A percentile compares a stretch with the other conserved stretches of the same genome.
These are phyloP conservation scores for Colletotrichum shisoi DNA, from an alignment of 2,329 filamentous ascomycete genomes.

Conservation along the genomic window DNA sequence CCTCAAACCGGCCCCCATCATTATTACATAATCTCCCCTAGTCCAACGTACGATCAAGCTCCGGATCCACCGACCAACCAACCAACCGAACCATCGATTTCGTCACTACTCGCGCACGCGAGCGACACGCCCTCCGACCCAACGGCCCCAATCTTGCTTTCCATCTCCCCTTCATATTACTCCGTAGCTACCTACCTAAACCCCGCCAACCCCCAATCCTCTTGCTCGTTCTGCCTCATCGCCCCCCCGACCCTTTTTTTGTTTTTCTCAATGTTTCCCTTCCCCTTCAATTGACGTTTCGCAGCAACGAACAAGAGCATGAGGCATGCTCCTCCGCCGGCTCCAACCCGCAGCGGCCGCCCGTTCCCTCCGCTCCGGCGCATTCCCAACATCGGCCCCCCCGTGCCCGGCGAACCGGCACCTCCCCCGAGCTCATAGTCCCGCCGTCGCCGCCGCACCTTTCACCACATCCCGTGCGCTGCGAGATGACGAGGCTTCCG, in stretches of 20 bases:
- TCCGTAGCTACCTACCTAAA: neutral
- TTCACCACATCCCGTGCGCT: slow-evolving; percentile 47
- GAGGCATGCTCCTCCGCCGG: slow-evolving; percentile 68
- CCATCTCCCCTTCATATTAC: no score
- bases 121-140: slow-evolving; percentile 22
- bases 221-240: neutral
- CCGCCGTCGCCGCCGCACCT: slow-evolving; percentile 5
- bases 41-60: slow-evolving; percentile 5
- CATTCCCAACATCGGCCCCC: slow-evolving; percentile 1
- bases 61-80: slow-evolving; percentile 35
- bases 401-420: slow-evolving; percentile 13
- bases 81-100: slow-evolving; percentile 43
- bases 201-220: neutral
- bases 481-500: slow-evolving; percentile 47
- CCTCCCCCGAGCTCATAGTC: slow-evolving; percentile 1
- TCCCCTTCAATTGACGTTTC: neutral
- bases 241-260: neutral
- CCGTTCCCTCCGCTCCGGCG: slow-evolving; percentile 39
- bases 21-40: no score
- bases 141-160: no score
- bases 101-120: slow-evolving; percentile 26
- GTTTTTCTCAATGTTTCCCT: slow-evolving; percentile 2
- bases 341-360: slow-evolving; percentile 45
- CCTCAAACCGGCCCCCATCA: no score
- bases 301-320: slow-evolving; percentile 50